Percentiles rank a stretch among this genome's conserved stretches.
phyloP scores from a whole-genome alignment of 148 eudicot species.

The Amaranthus hypochondriacus region DNA sequence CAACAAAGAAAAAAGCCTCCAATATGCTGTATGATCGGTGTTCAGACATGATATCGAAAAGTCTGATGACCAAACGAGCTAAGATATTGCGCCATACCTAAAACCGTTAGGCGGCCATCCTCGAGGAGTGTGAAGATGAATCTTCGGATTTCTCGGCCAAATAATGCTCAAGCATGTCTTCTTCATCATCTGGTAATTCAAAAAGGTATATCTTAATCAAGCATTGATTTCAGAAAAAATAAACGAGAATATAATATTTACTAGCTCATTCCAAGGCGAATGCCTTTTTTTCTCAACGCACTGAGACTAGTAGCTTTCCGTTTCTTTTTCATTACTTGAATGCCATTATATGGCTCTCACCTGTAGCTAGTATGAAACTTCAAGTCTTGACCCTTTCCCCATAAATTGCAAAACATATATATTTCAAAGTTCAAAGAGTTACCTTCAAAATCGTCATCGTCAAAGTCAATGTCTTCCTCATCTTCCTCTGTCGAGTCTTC shows the following conservation, averaged over 20 bases:
- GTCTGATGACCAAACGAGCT: neutral
- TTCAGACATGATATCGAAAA: neutral
- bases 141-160: slow-evolving; percentile 73
- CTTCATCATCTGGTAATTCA: slow-evolving; percentile 70
- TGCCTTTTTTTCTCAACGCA: too few relatives aligned
- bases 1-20: neutral
- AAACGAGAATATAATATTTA: too few relatives aligned
- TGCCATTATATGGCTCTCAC: too few relatives aligned
- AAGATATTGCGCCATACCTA: neutral
- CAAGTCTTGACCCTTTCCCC: neutral
- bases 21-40: neutral
- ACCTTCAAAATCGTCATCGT: slow-evolving; percentile 92
- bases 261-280: too few relatives aligned
- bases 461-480: slow-evolving; percentile 75
- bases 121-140: slow-evolving; percentile 39
- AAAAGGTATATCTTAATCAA: slow-evolving; percentile 10
- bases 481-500: slow-evolving; percentile 61
- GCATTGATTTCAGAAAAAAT: neutral
- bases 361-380: too few relatives aligned
- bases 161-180: slow-evolving; percentile 92
- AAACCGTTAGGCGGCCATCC: slow-evolving; percentile 15
- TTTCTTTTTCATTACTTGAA: too few relatives aligned
- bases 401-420: neutral
- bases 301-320: too few relatives aligned
- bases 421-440: neutral